Conservation (phyloP, 179 eudicot genomes). For the Drosera spatulata region DNA sequence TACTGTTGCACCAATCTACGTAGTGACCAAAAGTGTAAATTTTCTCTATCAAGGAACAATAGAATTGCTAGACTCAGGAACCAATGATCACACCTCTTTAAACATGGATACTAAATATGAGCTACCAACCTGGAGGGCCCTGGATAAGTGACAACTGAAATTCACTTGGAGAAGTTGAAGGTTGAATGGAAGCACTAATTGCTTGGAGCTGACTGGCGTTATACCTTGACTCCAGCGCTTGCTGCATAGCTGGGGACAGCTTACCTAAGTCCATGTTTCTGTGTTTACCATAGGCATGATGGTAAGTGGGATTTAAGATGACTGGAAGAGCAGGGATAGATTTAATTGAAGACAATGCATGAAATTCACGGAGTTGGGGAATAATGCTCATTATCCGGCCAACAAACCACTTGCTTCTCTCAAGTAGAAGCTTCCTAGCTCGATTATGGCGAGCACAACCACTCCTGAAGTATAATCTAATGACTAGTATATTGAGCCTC, state of each 20-base stretch:
- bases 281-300: constrained; percentile 21
- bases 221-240: constrained; percentile 50
- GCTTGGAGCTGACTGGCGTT: constrained; percentile 95
- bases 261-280: constrained; percentile 38
- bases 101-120: constrained; percentile 2
- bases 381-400: constrained; percentile 87
- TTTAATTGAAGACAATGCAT: constrained; percentile 79
- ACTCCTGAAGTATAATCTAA: constrained; percentile 78
- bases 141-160: constrained; percentile 76
- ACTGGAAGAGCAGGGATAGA: constrained; percentile 75
- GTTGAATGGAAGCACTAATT: constrained; percentile 48
- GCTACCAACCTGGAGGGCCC: constrained; percentile 92
- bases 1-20: neutral
- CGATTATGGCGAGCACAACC: constrained; percentile 62
- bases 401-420: constrained; percentile 87
- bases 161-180: constrained; percentile 34
- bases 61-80: neutral
- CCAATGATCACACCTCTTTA: neutral
- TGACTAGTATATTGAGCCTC: constrained; percentile 52
- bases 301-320: constrained; percentile 51
- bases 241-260: constrained; percentile 66
- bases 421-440: constrained; percentile 74
- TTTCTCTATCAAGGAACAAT: neutral
- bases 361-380: constrained; percentile 92
- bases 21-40: neutral